Base-by-base conservation (phyloP, 805 yeast genomes). In the Yarrowia osloensis region DNA sequence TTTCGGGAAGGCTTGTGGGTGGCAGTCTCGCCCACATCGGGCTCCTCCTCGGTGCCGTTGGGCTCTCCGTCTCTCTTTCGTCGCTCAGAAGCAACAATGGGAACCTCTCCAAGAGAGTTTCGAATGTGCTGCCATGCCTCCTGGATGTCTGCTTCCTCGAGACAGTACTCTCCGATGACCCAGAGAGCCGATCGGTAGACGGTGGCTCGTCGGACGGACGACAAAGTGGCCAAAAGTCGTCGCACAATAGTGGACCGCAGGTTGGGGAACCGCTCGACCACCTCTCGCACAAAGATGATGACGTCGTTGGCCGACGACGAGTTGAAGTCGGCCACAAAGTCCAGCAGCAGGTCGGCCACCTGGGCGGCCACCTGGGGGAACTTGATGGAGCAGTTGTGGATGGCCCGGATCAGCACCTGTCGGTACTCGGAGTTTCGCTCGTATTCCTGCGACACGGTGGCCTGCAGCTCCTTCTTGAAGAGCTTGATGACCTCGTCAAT, bases 151-250 rank as follows among this genome's bases (percentile, higher is more conserved):
- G 81, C 77, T 70, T 88, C 91, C 65, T 87, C 88, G 54, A 84
- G 74, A 44, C 93, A 81, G 77, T 92, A 95, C 78, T 96, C 99
- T 77, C 99, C 99, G 73, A 95, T 79, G 62, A 95, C 88, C 99
- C 99, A 95, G 69, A 96, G 81, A 0, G 96, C 91, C 33, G 97
- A 96, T 71, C 98, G 87, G 80, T 87, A 89, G 12, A 95, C 97
- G 73, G 92, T 92, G 13, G 97, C 96, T 68, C 95, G 88, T 75
- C 87, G 90, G 62, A 91, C 87, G 26, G 81, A 80, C 29, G 85
- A 85, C 74, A 95, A 81, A 15, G 91, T 80, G 9, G 73, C 72
- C 50, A 91, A 78, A 69, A 95, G 84, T 71, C 88, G 86, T 52
- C 77, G 76, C 67, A 95, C 77, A 57, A 92, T 88, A 21, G 85